These are phyloP conservation scores for Stylosanthes scabra DNA, from an alignment of 331 rosid species.

Conservation along the genomic window DNA sequence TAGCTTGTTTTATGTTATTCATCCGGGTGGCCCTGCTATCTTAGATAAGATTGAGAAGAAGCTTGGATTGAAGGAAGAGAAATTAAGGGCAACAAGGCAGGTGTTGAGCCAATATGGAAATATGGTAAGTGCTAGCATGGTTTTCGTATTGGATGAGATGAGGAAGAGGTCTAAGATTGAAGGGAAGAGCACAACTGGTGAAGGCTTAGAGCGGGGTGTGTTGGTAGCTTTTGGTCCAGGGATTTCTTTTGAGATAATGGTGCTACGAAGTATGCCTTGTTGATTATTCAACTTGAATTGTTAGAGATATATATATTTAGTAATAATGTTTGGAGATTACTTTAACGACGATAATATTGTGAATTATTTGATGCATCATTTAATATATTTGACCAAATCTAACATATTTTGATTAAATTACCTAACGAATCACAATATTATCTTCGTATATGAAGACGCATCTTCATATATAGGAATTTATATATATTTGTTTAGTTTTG, in stretches of 20 bases:
- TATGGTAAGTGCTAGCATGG: conserved; percentile 46
- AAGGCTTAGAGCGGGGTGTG: conserved; percentile 56
- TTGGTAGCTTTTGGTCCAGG: conserved; percentile 50
- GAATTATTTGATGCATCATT: no score
- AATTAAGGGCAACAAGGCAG: conserved; percentile 43
- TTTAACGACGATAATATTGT: no score
- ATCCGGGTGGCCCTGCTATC: conserved; percentile 50
- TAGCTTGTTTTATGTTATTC: conserved; percentile 39
- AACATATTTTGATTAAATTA: no score
- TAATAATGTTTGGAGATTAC: no score
- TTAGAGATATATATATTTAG: no score
- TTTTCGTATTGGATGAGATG: conserved; percentile 49
- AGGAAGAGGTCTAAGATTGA: conserved; percentile 46
- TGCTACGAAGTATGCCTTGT: conserved; percentile 1
- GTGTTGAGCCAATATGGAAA: conserved; percentile 48
- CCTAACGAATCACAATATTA: no score
- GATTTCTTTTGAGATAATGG: conserved; percentile 21
- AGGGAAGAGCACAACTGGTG: conserved; percentile 46
- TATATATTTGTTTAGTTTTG: no score
- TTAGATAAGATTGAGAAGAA: conserved; percentile 41
- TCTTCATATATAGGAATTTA: no score
- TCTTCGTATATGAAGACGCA: no score
- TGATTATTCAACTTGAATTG: no score
- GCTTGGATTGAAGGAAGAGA: conserved; percentile 44
- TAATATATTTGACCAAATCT: no score